Conservation (phyloP, 2,329 filamentous ascomycete species). For the Penicillium sp. region DNA sequence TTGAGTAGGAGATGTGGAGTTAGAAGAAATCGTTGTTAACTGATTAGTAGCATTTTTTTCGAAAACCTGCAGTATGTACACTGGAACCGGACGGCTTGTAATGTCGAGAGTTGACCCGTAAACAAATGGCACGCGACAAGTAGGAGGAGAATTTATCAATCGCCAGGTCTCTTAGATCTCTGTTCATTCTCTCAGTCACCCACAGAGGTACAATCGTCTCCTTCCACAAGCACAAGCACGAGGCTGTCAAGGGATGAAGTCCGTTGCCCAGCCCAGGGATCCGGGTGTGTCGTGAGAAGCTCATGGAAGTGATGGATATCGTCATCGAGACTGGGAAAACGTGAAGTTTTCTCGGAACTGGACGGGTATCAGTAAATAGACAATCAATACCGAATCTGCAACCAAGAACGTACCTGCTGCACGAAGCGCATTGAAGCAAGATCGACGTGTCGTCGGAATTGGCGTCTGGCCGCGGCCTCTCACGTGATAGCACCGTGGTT, state of each 20-base stretch:
- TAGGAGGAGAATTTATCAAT: background rate
- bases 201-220: conserved; percentile 31
- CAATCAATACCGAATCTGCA: background rate
- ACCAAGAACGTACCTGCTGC: conserved; percentile 6
- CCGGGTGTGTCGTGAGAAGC: conserved; percentile 39
- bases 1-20: background rate
- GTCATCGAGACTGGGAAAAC: conserved; percentile 38
- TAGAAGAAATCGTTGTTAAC: no score
- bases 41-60: background rate
- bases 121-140: background rate
- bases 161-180: conserved; percentile 44
- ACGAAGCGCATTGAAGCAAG: conserved; percentile 1
- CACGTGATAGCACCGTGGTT: conserved; percentile 22
- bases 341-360: conserved; percentile 12
- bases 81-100: background rate
- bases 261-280: conserved; percentile 23
- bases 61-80: conserved; percentile 8
- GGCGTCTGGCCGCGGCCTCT: conserved; percentile 8
- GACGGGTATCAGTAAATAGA: background rate
- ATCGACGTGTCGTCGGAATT: conserved; percentile 9
- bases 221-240: conserved; percentile 33
- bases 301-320: conserved; percentile 33
- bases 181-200: conserved; percentile 48
- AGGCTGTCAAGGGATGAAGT: conserved; percentile 35
- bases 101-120: background rate